Evolutionary conservation across 495 filamentous ascomycete genomes (phyloP), one percentile per base, ranked within the genome.

Genomic region (Aspergillus kassunensis): DNA sequence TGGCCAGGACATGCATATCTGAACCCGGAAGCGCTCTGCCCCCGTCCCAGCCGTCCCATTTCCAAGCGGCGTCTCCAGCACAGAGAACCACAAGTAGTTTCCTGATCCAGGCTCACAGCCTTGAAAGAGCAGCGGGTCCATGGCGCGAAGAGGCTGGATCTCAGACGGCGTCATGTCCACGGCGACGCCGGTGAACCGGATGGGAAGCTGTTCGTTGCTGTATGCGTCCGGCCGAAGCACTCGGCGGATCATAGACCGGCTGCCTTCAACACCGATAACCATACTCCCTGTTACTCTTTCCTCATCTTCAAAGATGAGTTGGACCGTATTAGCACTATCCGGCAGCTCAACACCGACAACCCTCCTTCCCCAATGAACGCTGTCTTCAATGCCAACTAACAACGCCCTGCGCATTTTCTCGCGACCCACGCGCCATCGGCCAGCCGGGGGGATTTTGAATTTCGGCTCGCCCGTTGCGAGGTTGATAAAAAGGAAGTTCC

Each of bases 91-190:
- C 13, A 84, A 58, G 60, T 75, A 85, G 0, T 70, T 69, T 5
- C 75, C 69, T 8, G 81, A 78, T 20, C 63, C 53, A 0, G 82
- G 81, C 43, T 83, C 68, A 18, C 74, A 72, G 6, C 81, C 79
- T 55, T 85, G 80, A 23, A 85, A 78, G 27, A 86, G 74, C 12
- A 80, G 67, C 1, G 81, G 80, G 49, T 85, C 81, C 29, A 83
- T 72, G 6, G 65, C 69, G 1, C 72, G 62, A 39, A 84, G 61
- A 0, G 63, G 64, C 2, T 71, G 60, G 37, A 77, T 69, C 29
- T 62, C 56, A 10, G 60, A 59, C 2, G 59, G 61, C 1, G 60
- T 54, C 24, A 68, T 21, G 25, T 62, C 57, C 0, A 66, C 58
- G 5, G 60, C 65, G 4, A 66, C 63, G 1, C 65, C 65, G 0